phyloP scores from a whole-genome alignment of 2,329 filamentous ascomycete genomes.

The Epichloe brachyelytri region DNA sequence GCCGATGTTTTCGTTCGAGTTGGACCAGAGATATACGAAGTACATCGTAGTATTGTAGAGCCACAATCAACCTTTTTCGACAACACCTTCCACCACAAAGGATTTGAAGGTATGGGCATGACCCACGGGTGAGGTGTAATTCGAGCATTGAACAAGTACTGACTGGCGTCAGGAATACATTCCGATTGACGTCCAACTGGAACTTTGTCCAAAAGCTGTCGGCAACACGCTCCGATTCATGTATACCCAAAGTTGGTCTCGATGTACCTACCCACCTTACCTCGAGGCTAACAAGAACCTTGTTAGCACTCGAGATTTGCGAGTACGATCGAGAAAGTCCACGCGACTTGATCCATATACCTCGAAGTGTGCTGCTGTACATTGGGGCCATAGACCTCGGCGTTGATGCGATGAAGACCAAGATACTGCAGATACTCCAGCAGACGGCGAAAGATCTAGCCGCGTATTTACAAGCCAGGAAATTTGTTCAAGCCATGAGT shows the following conservation, averaged over 20 bases:
- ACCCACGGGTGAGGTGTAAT: background rate
- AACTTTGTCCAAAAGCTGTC: constrained; percentile 14
- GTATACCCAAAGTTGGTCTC: constrained; percentile 19
- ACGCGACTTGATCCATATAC: constrained; percentile 17
- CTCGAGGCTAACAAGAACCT: background rate
- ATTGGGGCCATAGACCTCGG: constrained; percentile 17
- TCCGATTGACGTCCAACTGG: constrained; percentile 14
- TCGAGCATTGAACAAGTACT: background rate
- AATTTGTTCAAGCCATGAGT: constrained; percentile 9
- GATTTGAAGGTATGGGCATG: constrained; percentile 8
- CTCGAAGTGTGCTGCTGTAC: constrained; percentile 21
- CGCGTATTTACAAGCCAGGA: constrained; percentile 8
- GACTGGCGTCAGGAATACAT: constrained; percentile 14
- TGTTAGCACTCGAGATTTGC: constrained; percentile 8
- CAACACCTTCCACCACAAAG: constrained; percentile 18
- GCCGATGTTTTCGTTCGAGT: constrained; percentile 19
- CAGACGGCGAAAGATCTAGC: constrained; percentile 14
- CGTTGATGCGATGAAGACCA: constrained; percentile 15
- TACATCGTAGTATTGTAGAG: constrained; percentile 23
- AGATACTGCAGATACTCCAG: constrained; percentile 16
- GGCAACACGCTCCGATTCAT: constrained; percentile 22
- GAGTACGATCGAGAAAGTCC: constrained; percentile 12
- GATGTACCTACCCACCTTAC: background rate
- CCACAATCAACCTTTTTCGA: constrained; percentile 21
- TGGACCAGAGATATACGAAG: constrained; percentile 12